These are phyloP conservation scores for Seminavis robusta DNA, from an alignment of 108 stramenopile species.

Conservation along the genomic window DNA sequence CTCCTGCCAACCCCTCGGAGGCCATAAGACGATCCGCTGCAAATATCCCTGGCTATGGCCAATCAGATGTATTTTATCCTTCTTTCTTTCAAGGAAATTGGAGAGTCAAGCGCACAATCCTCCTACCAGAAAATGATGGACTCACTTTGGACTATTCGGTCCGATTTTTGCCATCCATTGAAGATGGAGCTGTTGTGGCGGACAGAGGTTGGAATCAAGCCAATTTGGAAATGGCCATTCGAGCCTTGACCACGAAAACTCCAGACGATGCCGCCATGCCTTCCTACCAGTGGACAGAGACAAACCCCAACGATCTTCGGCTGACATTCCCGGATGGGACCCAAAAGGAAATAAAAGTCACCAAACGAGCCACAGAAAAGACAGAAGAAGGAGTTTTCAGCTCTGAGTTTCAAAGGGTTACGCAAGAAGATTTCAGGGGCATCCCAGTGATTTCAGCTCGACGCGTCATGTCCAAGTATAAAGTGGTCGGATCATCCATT, in stretches of 20 bases:
- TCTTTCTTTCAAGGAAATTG: slow-evolving; percentile 53
- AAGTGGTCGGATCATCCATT: slow-evolving; percentile 22
- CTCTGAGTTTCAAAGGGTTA: slow-evolving; percentile 70
- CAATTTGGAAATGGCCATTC: slow-evolving; percentile 35
- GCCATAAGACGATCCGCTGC: slow-evolving; percentile 58
- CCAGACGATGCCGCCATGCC: slow-evolving; percentile 16
- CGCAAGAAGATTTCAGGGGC: slow-evolving; percentile 33
- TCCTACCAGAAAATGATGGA: slow-evolving; percentile 25
- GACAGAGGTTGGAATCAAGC: slow-evolving; percentile 75
- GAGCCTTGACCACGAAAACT: slow-evolving; percentile 3
- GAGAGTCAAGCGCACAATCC: slow-evolving; percentile 47
- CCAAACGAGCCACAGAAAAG: slow-evolving; percentile 66
- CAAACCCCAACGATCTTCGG: slow-evolving; percentile 71
- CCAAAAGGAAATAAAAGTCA: slow-evolving; percentile 73
- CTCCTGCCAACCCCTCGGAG: slow-evolving; percentile 59
- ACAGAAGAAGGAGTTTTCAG: slow-evolving; percentile 43
- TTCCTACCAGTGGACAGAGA: slow-evolving; percentile 48
- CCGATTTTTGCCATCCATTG: slow-evolving; percentile 56
- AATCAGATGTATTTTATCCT: slow-evolving; percentile 73
- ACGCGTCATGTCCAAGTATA: slow-evolving; percentile 78
- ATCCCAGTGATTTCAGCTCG: slow-evolving; percentile 63
- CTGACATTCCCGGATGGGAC: slow-evolving; percentile 48
- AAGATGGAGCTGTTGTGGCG: slow-evolving; percentile 51
- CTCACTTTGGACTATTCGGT: slow-evolving; percentile 44
- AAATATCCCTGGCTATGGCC: slow-evolving; percentile 72